Base-by-base conservation (phyloP, 192 early-diverging fungal species). In the Backusella mclennaniae region DNA sequence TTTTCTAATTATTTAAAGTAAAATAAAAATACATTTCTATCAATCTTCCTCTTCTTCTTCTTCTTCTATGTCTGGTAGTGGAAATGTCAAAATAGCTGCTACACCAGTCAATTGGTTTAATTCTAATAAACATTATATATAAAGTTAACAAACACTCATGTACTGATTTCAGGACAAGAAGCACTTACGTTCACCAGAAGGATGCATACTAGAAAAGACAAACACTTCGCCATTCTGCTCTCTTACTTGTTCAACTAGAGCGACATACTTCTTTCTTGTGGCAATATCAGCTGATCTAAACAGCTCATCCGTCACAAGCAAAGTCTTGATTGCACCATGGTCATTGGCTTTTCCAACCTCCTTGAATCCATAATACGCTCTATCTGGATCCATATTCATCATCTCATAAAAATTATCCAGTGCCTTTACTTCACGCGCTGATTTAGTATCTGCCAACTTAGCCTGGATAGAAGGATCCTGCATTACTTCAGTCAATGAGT, bases 71-170 rank as follows among this genome's bases (percentile, higher is more conserved):
- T 96, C 91, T 29, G 92, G 94, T 63, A 99, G 75, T n/a, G 96
- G 95, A 71, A 97, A 99, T 69, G 89, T 93, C 46, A 97, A 84
- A 59, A 97, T 95, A 5, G 96, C 95, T 11, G 98, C 98, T 6
- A 99, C 94, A 31, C 98, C 98, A 21, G 96, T 93, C 44, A 99
- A 84, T 84, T 98, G 96, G 77, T 90, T 92, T 15, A 99, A 86
- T 82, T 98, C 90, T 91, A 76, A 17, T 17, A 73, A 69, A 56
- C 39, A 29, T 31, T 35, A 75, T 3, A 33, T 15, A 26, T 36
- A 19, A 19, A 44, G 42, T 44, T 17, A 44, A 44, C 15, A 44
- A 4, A 44, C 42, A 5, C 12, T 44, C 14, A 41, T 41, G 11
- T 19, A 39, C 4, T 44, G 5, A 15, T 0, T 44, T 17, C 5